Percentiles rank a stretch among this genome's conserved stretches.
Conservation (phyloP, 1,284 basidiomycete genomes). For the Pulveroboletus sp. region DNA sequence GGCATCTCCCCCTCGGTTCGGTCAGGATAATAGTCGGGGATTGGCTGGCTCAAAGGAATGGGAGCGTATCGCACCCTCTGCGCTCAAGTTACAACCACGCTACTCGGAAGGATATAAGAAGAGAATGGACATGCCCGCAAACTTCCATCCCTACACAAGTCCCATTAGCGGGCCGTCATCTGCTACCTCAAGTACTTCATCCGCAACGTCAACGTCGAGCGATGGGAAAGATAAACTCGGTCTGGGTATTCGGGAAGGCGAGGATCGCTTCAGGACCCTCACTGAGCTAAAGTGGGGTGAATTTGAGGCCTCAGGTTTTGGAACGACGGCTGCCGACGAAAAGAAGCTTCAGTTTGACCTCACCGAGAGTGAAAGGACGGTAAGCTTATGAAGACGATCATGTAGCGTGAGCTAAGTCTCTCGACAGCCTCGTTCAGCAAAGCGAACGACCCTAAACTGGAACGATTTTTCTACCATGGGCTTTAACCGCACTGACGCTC, state of each 20-base stretch:
- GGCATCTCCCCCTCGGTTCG: constrained; percentile 46
- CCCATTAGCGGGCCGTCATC: constrained; percentile 25
- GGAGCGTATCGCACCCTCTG: constrained; percentile 63
- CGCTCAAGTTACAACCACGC: constrained; percentile 53
- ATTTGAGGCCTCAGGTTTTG: constrained; percentile 82
- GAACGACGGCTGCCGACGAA: constrained; percentile 50
- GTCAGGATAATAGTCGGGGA: constrained; percentile 40
- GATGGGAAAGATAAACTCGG: constrained; percentile 29
- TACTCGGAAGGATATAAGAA: constrained; percentile 75
- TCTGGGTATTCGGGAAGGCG: constrained; percentile 42
- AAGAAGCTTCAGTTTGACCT: constrained; percentile 84
- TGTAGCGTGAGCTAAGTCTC: constrained; percentile 5
- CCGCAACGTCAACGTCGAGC: constrained; percentile 34
- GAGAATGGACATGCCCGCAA: constrained; percentile 62
- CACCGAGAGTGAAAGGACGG: constrained; percentile 80
- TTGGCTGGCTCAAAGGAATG: constrained; percentile 68
- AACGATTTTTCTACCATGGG: constrained; percentile 81
- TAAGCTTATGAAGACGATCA: constrained; percentile 40
- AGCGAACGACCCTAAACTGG: constrained; percentile 83
- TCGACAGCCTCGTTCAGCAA: constrained; percentile 62
- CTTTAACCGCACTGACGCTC: constrained; percentile 74
- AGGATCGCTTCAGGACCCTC: constrained; percentile 74
- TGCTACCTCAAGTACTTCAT: constrained; percentile 32
- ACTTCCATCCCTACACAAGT: constrained; percentile 56
- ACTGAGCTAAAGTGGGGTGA: constrained; percentile 87